phyloP scores from a whole-genome alignment of 331 rosid genomes.

The Rhamnella rubrinervis region DNA sequence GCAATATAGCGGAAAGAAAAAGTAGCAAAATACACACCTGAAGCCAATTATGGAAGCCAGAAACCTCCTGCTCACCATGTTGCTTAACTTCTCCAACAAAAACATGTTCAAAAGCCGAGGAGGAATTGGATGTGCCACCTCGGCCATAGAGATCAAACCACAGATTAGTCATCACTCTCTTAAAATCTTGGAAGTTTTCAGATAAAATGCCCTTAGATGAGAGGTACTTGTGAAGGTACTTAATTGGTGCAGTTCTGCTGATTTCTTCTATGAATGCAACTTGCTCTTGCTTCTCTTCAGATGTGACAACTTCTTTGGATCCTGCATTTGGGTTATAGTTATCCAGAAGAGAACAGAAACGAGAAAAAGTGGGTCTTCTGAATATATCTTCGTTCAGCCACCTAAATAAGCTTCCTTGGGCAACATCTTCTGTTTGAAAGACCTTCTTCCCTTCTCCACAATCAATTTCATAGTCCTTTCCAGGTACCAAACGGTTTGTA shows the following conservation, averaged over 20 bases:
- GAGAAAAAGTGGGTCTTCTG: constrained; percentile 73
- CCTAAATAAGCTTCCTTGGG: constrained; percentile 67
- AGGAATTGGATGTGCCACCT: constrained; percentile 75
- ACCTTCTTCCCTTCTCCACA: constrained; percentile 92
- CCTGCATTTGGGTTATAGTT: constrained; percentile 87
- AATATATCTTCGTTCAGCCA: constrained; percentile 68
- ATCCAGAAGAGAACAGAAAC: constrained; percentile 87
- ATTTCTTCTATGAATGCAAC: constrained; percentile 90
- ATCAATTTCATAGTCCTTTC: constrained; percentile 87
- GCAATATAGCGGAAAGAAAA: neutral
- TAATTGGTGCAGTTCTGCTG: constrained; percentile 90
- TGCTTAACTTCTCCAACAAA: constrained; percentile 92
- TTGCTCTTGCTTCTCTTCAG: constrained; percentile 95
- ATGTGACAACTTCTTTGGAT: constrained; percentile 74
- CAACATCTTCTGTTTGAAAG: constrained; percentile 65
- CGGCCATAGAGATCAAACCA: constrained; percentile 96
- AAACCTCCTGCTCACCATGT: constrained; percentile 54
- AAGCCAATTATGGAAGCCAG: constrained; percentile 97
- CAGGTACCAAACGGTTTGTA: constrained; percentile 68
- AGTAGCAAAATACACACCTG: constrained; percentile 51
- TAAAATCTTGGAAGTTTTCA: constrained; percentile 63
- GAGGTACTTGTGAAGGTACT: constrained; percentile 79
- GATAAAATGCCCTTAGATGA: constrained; percentile 57
- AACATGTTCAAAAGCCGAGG: constrained; percentile 97
- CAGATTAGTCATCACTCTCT: constrained; percentile 50